A percentile compares a stretch with the other conserved stretches of the same genome.
Conservation (phyloP, 768 basidiomycete species). For the Agrocybe chaxingu region DNA sequence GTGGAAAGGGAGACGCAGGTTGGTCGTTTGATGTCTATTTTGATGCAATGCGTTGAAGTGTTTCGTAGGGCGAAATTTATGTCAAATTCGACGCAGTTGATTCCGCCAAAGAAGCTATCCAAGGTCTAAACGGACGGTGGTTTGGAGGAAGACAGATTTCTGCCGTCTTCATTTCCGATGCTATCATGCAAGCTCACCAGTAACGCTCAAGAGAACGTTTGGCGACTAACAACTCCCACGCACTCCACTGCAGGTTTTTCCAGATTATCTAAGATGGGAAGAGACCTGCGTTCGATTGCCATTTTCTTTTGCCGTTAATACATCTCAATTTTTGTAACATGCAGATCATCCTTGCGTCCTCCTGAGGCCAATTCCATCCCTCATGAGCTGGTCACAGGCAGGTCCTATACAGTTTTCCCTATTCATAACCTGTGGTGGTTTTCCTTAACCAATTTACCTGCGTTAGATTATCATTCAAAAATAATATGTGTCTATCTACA, state of each 20-base stretch:
- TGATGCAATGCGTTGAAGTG: constrained; percentile 8
- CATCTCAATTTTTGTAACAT: constrained; percentile 23
- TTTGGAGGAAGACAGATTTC: constrained; percentile 91
- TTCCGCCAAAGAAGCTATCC: constrained; percentile 77
- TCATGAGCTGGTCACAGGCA: constrained; percentile 32
- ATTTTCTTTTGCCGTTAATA: constrained; percentile 25
- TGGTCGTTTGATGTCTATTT: constrained; percentile 3
- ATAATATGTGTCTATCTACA: neutral
- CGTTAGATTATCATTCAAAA: constrained; percentile 27
- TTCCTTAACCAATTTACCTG: constrained; percentile 31
- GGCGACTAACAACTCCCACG: constrained; percentile 8
- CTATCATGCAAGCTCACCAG: constrained; percentile 90
- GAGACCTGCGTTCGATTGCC: constrained; percentile 29
- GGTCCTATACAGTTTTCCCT: constrained; percentile 32
- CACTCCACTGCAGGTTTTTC: constrained; percentile 30
- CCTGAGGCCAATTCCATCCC: constrained; percentile 10
- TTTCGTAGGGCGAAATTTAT: constrained; percentile 88
- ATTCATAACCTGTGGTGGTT: constrained; percentile 22
- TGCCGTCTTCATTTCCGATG: constrained; percentile 88
- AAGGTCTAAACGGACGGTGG: constrained; percentile 94
- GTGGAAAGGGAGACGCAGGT: constrained; percentile 94
- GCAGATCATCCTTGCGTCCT: constrained; percentile 18
- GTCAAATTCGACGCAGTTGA: constrained; percentile 84
- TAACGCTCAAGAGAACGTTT: constrained; percentile 28
- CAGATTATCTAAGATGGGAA: constrained; percentile 18